Base-by-base conservation (phyloP, 1,284 basidiomycete genomes). In the Pseudozyma pruni region DNA sequence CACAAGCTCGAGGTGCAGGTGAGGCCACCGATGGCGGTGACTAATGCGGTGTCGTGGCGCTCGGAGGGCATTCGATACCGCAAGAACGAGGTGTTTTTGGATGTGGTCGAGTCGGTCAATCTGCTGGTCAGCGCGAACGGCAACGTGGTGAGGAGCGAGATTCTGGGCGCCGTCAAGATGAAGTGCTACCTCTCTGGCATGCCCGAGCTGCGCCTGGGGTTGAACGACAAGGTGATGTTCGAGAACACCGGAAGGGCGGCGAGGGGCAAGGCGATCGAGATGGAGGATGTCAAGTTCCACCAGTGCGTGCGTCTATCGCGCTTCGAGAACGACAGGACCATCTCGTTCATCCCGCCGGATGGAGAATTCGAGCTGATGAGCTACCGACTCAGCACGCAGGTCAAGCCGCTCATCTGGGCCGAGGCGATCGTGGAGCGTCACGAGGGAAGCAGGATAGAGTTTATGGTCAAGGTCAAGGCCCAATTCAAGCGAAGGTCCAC, bases 221-320 rank as follows among this genome's bases (percentile, higher is more conserved):
- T 99, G 56, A 98, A 99, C 84, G 96, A 99, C 85, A 98, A 98
- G 85, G 94, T 98, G 83, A 98, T 98, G 94, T 97, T 98, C 78
- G 95, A 98, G 84, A 92, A 87, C 75, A 98, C 94, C 3, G 95
- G 96, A 11, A 87, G 95, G 78, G 93, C 94, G 25, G 90, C 95
- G 2, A 88, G 95, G 19, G 96, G 96, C 7, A 98, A 98, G 84
- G 90, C 94, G 4, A 96, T 98, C 79, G 96, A 99, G 85, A 97
- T 99, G 92, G 96, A 99, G 83, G 96, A 98, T 81, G 93, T 98
- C 85, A 98, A 97, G 83, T 99, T 99, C 85, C 96, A 99, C 83
- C 96, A 99, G 86, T 99, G 96, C 81, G 96, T 98, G 14, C 91
- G 96, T n/a, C 87, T 99, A n/a, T 92, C 94, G 8, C 89, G 95